phyloP scores from a whole-genome alignment of 306 rosid genomes.

The Inga leiocalycina region DNA sequence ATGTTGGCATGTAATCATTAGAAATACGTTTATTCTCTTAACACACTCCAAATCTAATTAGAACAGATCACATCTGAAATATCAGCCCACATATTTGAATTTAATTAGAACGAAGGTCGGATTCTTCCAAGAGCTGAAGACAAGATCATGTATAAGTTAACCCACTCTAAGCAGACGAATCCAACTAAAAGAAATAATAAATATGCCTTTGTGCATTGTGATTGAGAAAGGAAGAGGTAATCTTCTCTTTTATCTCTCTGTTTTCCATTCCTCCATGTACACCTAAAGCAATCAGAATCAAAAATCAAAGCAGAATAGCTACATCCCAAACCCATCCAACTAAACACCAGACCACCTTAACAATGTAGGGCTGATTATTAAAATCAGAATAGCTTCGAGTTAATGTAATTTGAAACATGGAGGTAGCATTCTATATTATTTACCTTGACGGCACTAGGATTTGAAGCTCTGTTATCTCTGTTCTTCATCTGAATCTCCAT shows the following conservation, averaged over 20 bases:
- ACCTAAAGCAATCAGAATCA: neutral
- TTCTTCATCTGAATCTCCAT: conserved; percentile 52
- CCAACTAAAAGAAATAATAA: neutral
- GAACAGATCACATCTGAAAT: neutral
- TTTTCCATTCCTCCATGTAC: neutral
- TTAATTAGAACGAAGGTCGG: neutral
- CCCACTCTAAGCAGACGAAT: neutral
- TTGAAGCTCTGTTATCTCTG: conserved; percentile 39
- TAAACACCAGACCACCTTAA: neutral
- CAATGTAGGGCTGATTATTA: neutral
- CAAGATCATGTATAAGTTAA: conserved; percentile 4
- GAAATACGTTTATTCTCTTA: neutral
- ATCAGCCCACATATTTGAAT: conserved; percentile 11
- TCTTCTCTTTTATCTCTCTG: neutral
- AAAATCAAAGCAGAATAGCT: neutral
- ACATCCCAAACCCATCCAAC: neutral
- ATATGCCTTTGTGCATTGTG: conserved; percentile 21
- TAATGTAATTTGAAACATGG: neutral
- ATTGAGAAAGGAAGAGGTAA: conserved; percentile 13
- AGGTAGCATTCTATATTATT: neutral
- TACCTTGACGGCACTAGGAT: conserved; percentile 43
- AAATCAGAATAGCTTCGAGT: neutral
- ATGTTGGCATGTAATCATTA: neutral
- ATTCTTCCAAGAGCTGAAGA: conserved; percentile 23
- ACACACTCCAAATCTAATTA: neutral